Evolutionary conservation across 2,329 filamentous ascomycete genomes (phyloP).

Genomic region (Neodidymelliopsis sp.): DNA sequence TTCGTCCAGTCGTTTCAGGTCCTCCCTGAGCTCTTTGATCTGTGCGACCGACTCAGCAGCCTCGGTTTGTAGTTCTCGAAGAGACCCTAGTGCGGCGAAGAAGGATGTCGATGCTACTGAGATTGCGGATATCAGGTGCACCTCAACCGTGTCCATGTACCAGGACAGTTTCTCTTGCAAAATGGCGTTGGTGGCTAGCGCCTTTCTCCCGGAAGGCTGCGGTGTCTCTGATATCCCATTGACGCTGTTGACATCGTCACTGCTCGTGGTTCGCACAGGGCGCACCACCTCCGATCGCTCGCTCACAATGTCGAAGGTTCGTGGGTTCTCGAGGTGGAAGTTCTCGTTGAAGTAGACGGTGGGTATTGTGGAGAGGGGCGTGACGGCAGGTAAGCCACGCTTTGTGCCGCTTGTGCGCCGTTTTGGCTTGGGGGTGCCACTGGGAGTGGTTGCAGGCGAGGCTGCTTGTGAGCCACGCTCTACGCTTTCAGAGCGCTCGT

Average conservation of each 20-base stretch:
- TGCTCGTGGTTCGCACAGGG: slow-evolving; percentile 56
- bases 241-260: slow-evolving; percentile 61
- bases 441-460: slow-evolving; percentile 52
- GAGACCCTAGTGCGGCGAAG: slow-evolving; percentile 89
- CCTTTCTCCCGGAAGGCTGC: slow-evolving; percentile 70
- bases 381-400: slow-evolving; percentile 73
- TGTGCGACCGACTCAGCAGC: slow-evolving; percentile 88
- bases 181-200: slow-evolving; percentile 94
- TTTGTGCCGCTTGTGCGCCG: slow-evolving; percentile 61
- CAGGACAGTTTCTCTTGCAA: slow-evolving; percentile 97
- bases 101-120: slow-evolving; percentile 95
- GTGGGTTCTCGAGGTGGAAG: slow-evolving; percentile 93
- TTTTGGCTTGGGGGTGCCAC: slow-evolving; percentile 58
- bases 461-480: slow-evolving; percentile 50
- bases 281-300: slow-evolving; percentile 96
- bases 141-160: slow-evolving; percentile 99
- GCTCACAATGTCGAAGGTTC: slow-evolving; percentile 95
- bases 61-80: slow-evolving; percentile 90
- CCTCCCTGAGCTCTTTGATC: slow-evolving; percentile 81
- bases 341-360: slow-evolving; percentile 93
- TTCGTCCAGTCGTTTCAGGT: slow-evolving; percentile 80
- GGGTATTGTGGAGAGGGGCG: slow-evolving; percentile 90
- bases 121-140: slow-evolving; percentile 95
- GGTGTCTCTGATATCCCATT: slow-evolving; percentile 69
- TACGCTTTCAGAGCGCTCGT: slow-evolving; percentile 59